Evolutionary conservation across 140 eudicot genomes (phyloP), one percentile per base, ranked within the genome.

Genomic region (Stevia rebaudiana): DNA sequence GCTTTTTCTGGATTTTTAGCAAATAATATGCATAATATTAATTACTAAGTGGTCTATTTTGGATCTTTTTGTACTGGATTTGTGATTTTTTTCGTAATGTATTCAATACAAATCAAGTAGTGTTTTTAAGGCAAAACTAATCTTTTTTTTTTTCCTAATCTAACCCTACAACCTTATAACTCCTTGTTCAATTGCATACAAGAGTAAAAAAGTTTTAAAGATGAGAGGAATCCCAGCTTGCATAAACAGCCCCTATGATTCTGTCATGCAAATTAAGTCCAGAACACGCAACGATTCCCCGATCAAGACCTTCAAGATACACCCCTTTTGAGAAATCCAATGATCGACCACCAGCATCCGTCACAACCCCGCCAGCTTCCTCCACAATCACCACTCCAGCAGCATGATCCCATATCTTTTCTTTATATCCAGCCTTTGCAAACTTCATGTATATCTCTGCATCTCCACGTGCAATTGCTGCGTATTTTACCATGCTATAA

Each of bases 391-490:
- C 77, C 55, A 79, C 94, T 65, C 95, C 98, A 44, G 98, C 98
- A 8, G 98, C 98, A 78, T 90, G 98, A 66, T 90, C 98, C 98
- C 98, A 90, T 68, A 90, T 90, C 79, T 90, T 90, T 78, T 90
- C 98, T 70, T 87, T 87, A 56, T 90, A 90, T 11, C 95, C 98
- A 30, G 91, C 82, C 73, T 91, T 76, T 0, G 95, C 89, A 64
- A 90, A 90, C 68, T 90, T 90, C 98, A 90, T 87, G 82, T 79
- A 87, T 22, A 90, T 72, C 72, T 90, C 98, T 0, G 95, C 98
- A 50, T 90, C 94, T 18, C 98, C 98, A 28, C 95, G 95, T 40
- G 98, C 98, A 24, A 90, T 85, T 15, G 98, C 95, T 57, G 98
- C 98, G 62, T 90, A 90, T 49, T 90, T 90, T 55, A 90, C 98